Evolutionary conservation across 768 basidiomycete genomes (phyloP), one percentile per base, ranked within the genome.

Genomic region (Dendrothele bispora): DNA sequence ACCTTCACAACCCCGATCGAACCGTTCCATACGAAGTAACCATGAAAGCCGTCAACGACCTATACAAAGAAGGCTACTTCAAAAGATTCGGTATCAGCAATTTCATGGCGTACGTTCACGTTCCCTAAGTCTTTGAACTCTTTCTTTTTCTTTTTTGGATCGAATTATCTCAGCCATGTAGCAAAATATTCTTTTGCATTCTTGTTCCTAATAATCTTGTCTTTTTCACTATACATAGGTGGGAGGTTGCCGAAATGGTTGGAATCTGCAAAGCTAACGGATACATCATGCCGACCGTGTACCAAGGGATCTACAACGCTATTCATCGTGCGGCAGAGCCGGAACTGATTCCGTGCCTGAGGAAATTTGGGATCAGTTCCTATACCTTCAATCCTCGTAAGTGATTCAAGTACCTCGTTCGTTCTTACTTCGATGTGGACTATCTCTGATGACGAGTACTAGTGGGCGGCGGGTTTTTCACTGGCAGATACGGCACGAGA

Each of bases 61-160:
- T 84, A 12, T 71, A 84, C 56, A 72, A 76, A 35, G 73, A 82
- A 50, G 83, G 83, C 0, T 69, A 73, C 38, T 83, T 83, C 57
- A 77, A 82, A 50, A 71, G 74, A n/a, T 79, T 84, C 48, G 82
- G 83, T 2, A 67, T 86, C 51, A 83, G 82, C 55, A 84, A 84
- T 60, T 84, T 69, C 17, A 75, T 79, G 5, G 75, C 80, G 0
- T 82, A 77, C 45, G 77, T 79, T 60, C 84, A 68, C 48, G 67
- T 75, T 3, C 70, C 83, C 74, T 78, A 12, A 14, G 22, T 25
- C 12, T 39, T 38, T 8, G 17, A 15, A 15, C 17, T 39, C 29
- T 20, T 8, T 6, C n/a, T 39, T 22, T 25, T 39, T 11, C 26
- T 30, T 25, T 22, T 20, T 43, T 11, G 14, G 4, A 29, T 18